Evolutionary conservation across 2,329 filamentous ascomycete species (phyloP).

Genomic region (Periconia sp.): DNA sequence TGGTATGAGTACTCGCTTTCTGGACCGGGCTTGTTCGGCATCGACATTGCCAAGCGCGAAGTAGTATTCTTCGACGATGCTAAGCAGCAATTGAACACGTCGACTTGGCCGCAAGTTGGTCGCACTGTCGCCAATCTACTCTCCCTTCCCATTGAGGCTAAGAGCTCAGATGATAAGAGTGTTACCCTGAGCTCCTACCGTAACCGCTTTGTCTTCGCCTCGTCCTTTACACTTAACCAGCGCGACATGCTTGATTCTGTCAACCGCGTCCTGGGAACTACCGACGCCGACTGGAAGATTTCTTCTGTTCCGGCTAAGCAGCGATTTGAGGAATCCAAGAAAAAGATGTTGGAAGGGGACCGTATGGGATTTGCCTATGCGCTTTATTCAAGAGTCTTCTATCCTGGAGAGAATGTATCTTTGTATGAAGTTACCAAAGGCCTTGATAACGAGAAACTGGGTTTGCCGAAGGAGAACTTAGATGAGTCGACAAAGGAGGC

Average conservation of each 20-base stretch:
- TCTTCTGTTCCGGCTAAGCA: constrained; percentile 53
- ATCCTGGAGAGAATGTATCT: constrained; percentile 19
- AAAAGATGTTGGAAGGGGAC: constrained; percentile 53
- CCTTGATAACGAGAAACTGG: constrained; percentile 60
- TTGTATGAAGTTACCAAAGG: constrained; percentile 19
- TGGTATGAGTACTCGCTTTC: constrained; percentile 50
- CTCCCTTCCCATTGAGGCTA: constrained; percentile 39
- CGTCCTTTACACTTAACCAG: constrained; percentile 53
- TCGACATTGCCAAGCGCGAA: constrained; percentile 42
- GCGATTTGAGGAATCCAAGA: constrained; percentile 58
- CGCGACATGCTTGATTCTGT: constrained; percentile 69
- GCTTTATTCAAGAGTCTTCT: constrained; percentile 49
- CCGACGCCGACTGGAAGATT: constrained; percentile 67
- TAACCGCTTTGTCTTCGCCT: constrained; percentile 40
- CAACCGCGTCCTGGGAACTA: constrained; percentile 63
- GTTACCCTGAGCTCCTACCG: constrained; percentile 10
- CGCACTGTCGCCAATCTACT: constrained; percentile 57
- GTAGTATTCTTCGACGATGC: constrained; percentile 35
- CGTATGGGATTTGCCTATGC: constrained; percentile 52
- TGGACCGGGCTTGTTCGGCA: constrained; percentile 36
- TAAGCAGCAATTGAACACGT: constrained; percentile 49
- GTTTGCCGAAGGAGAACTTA: constrained; percentile 63
- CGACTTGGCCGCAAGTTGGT: constrained; percentile 65
- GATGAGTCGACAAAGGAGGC: constrained; percentile 63
- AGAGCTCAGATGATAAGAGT: constrained; percentile 16